Evolutionary conservation across 768 basidiomycete genomes (phyloP).

Genomic region (Termitomyces sp.): DNA sequence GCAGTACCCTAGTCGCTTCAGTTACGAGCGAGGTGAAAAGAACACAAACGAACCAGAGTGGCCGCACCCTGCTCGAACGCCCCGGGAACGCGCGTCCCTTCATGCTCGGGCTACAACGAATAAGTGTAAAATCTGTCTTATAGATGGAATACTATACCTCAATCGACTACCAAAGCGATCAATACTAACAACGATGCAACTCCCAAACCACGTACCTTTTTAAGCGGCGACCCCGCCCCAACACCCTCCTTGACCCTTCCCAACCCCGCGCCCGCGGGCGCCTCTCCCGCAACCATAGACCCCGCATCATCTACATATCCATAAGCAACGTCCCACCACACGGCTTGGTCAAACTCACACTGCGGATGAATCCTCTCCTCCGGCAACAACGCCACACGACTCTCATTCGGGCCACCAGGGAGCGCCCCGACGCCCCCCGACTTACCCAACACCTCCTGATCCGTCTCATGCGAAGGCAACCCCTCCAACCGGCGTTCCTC

Average conservation of each 20-base stretch:
- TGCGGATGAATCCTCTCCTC: slow-evolving; percentile 6
- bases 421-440: slow-evolving; percentile 10
- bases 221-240: background rate
- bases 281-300: background rate
- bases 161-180: background rate
- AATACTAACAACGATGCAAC: background rate
- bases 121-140: background rate
- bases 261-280: too few species aligned
- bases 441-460: slow-evolving; percentile 11
- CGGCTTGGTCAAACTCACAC: slow-evolving; percentile 3
- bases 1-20: too few species aligned
- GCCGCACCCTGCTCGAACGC: background rate
- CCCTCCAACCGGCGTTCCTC: slow-evolving; percentile 30
- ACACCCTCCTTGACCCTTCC: background rate
- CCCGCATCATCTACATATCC: background rate
- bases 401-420: slow-evolving; percentile 13
- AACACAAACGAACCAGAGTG: too few species aligned
- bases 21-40: too few species aligned
- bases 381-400: slow-evolving; percentile 6
- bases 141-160: background rate
- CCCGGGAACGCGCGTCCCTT: background rate
- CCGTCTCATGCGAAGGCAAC: slow-evolving; percentile 10
- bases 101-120: background rate
- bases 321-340: too few species aligned
- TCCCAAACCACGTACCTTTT: background rate